phyloP scores from a whole-genome alignment of 805 yeast genomes.

The Metschnikowia drakensbergensis region DNA sequence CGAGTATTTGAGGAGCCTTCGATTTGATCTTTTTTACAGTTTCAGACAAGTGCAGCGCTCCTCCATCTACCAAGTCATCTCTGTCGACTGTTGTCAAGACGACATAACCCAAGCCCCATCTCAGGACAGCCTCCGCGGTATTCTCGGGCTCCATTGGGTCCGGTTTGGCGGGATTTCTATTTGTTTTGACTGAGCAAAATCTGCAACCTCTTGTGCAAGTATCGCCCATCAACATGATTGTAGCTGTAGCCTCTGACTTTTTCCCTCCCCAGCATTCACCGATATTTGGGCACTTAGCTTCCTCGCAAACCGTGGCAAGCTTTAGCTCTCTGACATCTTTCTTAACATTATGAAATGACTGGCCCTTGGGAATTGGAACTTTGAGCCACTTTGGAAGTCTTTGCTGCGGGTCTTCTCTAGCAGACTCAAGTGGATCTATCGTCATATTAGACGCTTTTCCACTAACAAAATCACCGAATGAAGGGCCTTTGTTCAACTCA shows the following conservation, averaged over 20 bases:
- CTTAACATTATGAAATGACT: slow-evolving; percentile 73
- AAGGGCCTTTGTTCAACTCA: slow-evolving; percentile 76
- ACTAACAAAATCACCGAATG: slow-evolving; percentile 83
- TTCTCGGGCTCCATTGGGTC: slow-evolving; percentile 97
- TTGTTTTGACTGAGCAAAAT: slow-evolving; percentile 94
- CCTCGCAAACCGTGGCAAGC: slow-evolving; percentile 95
- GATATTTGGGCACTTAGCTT: slow-evolving; percentile 98
- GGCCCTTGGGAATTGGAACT: slow-evolving; percentile 96
- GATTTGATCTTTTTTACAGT: slow-evolving; percentile 81
- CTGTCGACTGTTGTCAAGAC: slow-evolving; percentile 97
- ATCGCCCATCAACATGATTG: slow-evolving; percentile 97
- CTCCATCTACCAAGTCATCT: slow-evolving; percentile 92
- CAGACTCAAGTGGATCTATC: slow-evolving; percentile 74
- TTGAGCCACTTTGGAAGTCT: slow-evolving; percentile 91
- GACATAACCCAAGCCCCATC: slow-evolving; percentile 98
- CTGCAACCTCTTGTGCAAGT: slow-evolving; percentile 99
- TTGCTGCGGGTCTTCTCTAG: slow-evolving; percentile 62
- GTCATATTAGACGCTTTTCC: slow-evolving; percentile 70
- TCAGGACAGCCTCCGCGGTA: slow-evolving; percentile 93
- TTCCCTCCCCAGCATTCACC: slow-evolving; percentile 99
- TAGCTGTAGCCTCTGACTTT: slow-evolving; percentile 90
- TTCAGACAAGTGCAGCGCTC: slow-evolving; percentile 83
- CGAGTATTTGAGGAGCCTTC: slow-evolving; percentile 86
- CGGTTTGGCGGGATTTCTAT: slow-evolving; percentile 77
- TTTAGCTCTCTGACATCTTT: slow-evolving; percentile 84